Base-by-base conservation (phyloP, 2,329 filamentous ascomycete species). In the Bipolaris sorokiniana region DNA sequence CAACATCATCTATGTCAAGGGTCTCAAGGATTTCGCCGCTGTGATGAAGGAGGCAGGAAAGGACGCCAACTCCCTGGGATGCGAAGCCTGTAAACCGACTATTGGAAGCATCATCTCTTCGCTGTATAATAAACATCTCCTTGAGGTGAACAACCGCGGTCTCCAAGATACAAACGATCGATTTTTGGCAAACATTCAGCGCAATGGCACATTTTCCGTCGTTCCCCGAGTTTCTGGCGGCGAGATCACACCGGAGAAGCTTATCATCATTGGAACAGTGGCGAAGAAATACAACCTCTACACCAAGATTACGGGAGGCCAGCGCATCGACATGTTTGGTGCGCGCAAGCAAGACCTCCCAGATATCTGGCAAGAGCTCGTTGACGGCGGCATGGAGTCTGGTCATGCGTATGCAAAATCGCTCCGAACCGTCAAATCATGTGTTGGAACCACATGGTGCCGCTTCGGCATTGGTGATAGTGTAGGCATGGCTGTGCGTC, bases 251-350 rank as follows among this genome's bases (percentile, higher is more conserved):
- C 88, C 92, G 0, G 90, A 95, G 47, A 92, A 91, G 74, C 84
- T 97, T 49, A 89, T 96, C 45, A 85, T 88, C 54, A 92, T 97
- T 57, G 92, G 91, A 0, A 86, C 88, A 53, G 91, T 97, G 0
- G 92, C 92, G 0, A 90, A 90, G 79, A 89, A 94, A 73, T 96
- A 91, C 70, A 84, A 84, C 34, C 80, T 97, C 6, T 97, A 97
- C 78, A 92, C 88, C 71, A 97, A 97, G 78, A 96, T 97, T 72
- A 97, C 92, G 0, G 92, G 92, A 53, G 92, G 90, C 1, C 92
- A 97, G 77, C 86, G 92, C 54, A 96, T 97, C 70, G 92, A 97
- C 76, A 86, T 97, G 88, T 97, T 97, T 70, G 92, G 92, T 38
- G 92, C 92, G 0, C 88, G 88, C 77, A 96, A 96, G 78, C 90